Percentiles rank a stretch among this genome's conserved stretches.
These are phyloP conservation scores for Zopfochytrium polystomum DNA, from an alignment of 371 early-diverging fungal species.

Conservation along the genomic window DNA sequence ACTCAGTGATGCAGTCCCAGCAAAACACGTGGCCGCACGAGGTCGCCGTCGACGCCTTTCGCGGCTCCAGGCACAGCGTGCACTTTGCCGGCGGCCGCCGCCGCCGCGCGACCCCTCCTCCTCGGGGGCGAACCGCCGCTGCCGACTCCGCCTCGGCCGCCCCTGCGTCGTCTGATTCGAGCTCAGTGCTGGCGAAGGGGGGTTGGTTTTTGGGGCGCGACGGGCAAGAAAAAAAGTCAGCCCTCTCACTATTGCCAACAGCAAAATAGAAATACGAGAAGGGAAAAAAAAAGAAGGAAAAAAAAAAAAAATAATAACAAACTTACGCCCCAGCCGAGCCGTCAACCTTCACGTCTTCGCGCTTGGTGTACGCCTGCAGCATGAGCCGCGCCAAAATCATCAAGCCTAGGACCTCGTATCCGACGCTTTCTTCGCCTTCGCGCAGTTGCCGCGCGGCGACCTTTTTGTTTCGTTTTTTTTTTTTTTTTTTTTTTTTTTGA, in stretches of 20 bases:
- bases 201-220: background rate
- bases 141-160: background rate
- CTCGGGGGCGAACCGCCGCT: background rate
- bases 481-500: no score
- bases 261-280: no score
- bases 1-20: constrained; percentile 86
- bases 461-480: constrained; percentile 39
- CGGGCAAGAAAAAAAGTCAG: no score
- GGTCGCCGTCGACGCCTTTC: constrained; percentile 74
- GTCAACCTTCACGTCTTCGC: constrained; percentile 43
- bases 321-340: constrained; percentile 31
- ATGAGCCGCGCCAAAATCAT: constrained; percentile 69
- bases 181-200: background rate
- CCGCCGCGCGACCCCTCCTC: constrained; percentile 14
- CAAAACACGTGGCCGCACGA: constrained; percentile 93
- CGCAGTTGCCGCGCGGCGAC: constrained; percentile 72
- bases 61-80: constrained; percentile 75
- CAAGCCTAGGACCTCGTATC: constrained; percentile 81
- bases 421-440: constrained; percentile 59
- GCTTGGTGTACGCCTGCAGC: constrained; percentile 46
- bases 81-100: constrained; percentile 55
- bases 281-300: no score
- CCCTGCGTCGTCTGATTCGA: background rate
- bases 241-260: no score
- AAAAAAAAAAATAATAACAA: no score